Evolutionary conservation across 2,329 filamentous ascomycete species (phyloP).

Genomic region (Trichoderma semiorbis): DNA sequence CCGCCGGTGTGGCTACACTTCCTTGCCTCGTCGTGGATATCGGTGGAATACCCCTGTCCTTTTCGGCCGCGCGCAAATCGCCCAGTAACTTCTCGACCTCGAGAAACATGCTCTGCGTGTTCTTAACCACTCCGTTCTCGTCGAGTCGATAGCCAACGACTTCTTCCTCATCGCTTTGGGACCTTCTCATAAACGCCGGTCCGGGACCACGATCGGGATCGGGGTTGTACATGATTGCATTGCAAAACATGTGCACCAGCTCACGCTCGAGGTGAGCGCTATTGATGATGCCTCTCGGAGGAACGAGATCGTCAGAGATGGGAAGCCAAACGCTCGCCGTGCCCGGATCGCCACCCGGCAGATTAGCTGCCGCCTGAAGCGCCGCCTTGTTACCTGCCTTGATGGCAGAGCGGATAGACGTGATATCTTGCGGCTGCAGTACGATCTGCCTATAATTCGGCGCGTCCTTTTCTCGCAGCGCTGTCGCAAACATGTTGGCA

Average conservation of each 20-base stretch:
- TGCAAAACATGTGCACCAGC: conserved; percentile 93
- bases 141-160: conserved; percentile 63
- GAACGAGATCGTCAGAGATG: conserved; percentile 71
- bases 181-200: conserved; percentile 52
- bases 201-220: conserved; percentile 72
- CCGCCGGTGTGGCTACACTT: conserved; percentile 41
- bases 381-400: conserved; percentile 67
- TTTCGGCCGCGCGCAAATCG: conserved; percentile 72
- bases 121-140: conserved; percentile 82
- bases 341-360: conserved; percentile 57
- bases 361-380: conserved; percentile 55
- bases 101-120: conserved; percentile 84
- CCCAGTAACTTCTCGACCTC: conserved; percentile 78
- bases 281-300: conserved; percentile 89
- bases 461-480: conserved; percentile 70
- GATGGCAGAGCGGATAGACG: conserved; percentile 72
- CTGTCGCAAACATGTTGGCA: conserved; percentile 75
- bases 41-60: conserved; percentile 41
- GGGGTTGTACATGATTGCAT: conserved; percentile 97
- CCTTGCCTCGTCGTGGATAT: conserved; percentile 33
- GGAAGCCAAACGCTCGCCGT: conserved; percentile 61
- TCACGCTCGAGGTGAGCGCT: conserved; percentile 89
- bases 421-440: conserved; percentile 71
- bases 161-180: conserved; percentile 43
- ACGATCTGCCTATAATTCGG: conserved; percentile 74